Evolutionary conservation across 2,329 filamentous ascomycete species (phyloP), one percentile per base, ranked within the genome.

Genomic region (Rutstroemia sp.): DNA sequence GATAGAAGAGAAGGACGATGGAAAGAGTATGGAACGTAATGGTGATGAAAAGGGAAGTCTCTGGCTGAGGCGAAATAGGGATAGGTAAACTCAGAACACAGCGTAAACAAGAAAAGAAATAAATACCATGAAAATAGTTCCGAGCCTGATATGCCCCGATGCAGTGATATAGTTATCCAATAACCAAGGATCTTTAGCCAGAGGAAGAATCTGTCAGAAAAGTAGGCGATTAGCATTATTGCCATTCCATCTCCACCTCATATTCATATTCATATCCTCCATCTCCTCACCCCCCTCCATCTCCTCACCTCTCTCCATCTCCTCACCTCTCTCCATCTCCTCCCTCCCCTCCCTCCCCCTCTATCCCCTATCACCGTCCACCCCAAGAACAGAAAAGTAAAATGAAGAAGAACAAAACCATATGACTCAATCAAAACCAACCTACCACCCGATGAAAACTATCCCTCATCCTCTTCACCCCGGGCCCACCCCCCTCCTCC

Each of bases 121-220:
- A 48, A 42, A 17, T 10, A 53, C 51, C 84, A 88, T 88, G 58
- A 89, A 80, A 23, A 65, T 61, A 9, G 59, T 66, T 7, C 59
- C 66, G 7, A 71, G 76, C 71, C 82, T 75, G 57, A 88, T 83
- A 64, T 87, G 82, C 1, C 86, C 86, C 1, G 79, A 81, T 0
- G 83, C 77, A 68, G 88, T 88, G 58, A 87, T 77, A 66, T 89
- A 89, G 0, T 80, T 82, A 68, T 89, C 86, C 34, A 87, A 71
- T 9, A 88, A 72, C 84, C 84, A 88, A 60, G 83, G 83, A 67
- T 88, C 85, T 69, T 80, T 78, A 19, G 81, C 82, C 38, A 88
- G 70, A 2, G 83, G 83, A 30, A 87, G 70, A 16, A 83, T 72
- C 81, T 84, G 71, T 34, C 27, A 23, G 16, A 30, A 45, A 5